Percentiles rank a stretch among this genome's conserved stretches.
phyloP scores from a whole-genome alignment of 176 grass and related monocot species.

The Paspalum vaginatum region DNA sequence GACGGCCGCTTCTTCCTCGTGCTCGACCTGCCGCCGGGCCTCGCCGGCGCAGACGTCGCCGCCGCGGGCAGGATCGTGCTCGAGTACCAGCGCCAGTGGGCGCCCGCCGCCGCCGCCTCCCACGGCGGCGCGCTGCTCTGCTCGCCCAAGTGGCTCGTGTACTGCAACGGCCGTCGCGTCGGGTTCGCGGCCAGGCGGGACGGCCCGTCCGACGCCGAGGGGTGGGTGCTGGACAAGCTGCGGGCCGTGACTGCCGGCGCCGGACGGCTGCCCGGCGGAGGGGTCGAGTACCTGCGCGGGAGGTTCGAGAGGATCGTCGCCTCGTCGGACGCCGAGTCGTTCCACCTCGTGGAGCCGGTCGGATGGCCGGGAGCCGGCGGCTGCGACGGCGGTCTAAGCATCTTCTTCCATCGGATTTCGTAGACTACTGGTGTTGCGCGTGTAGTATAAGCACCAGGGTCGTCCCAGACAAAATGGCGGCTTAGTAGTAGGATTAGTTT shows the following conservation, averaged over 20 bases:
- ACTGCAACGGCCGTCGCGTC: slow-evolving; percentile 50
- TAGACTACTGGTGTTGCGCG: not conserved
- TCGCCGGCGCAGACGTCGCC: slow-evolving; percentile 34
- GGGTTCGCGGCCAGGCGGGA: slow-evolving; percentile 48
- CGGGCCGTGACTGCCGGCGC: slow-evolving; percentile 49
- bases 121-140: slow-evolving; percentile 34
- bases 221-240: slow-evolving; percentile 46
- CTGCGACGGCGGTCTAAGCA: slow-evolving; percentile 48
- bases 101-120: not conserved
- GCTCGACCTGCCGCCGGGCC: slow-evolving; percentile 50
- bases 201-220: slow-evolving; percentile 50
- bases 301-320: slow-evolving; percentile 56
- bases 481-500: not conserved
- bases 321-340: slow-evolving; percentile 56
- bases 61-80: slow-evolving; percentile 50
- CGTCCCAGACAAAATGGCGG: not conserved
- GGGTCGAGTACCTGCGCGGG: slow-evolving; percentile 53
- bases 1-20: slow-evolving; percentile 23
- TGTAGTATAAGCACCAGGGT: not conserved
- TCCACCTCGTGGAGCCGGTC: slow-evolving; percentile 52
- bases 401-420: slow-evolving; percentile 59
- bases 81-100: slow-evolving; percentile 47
- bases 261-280: slow-evolving; percentile 44
- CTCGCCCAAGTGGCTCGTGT: slow-evolving; percentile 51
- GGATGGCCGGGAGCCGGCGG: slow-evolving; percentile 28